These are phyloP conservation scores for Closterium sp. DNA, from an alignment of 139 green algal genomes.

Conservation along the genomic window DNA sequence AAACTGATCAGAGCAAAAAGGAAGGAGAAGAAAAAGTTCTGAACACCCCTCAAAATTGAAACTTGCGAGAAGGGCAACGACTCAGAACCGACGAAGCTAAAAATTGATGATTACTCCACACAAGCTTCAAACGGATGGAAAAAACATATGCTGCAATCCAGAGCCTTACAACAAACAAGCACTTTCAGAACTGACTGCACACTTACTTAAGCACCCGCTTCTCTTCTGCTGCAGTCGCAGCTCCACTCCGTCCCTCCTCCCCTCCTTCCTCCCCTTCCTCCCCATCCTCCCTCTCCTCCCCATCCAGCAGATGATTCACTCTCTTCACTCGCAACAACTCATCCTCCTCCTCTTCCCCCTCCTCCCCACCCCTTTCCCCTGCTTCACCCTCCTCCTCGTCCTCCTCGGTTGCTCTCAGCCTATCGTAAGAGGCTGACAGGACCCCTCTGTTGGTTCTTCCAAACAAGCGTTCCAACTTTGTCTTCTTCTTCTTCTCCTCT, in stretches of 20 bases:
- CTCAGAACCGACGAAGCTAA: too few relatives aligned
- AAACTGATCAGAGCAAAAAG: too few relatives aligned
- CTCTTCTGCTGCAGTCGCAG: background rate
- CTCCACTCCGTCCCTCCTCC: background rate
- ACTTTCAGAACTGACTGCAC: too few relatives aligned
- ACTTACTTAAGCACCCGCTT: background rate
- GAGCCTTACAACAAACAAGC: too few relatives aligned
- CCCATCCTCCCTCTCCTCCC: background rate
- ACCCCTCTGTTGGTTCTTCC: constrained; percentile 23
- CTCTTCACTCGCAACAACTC: constrained; percentile 26
- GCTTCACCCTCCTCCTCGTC: constrained; percentile 5
- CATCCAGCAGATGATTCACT: constrained; percentile 28
- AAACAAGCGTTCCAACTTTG: constrained; percentile 43
- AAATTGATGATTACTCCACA: too few relatives aligned
- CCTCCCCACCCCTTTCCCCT: background rate
- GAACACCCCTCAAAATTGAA: too few relatives aligned
- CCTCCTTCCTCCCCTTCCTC: background rate
- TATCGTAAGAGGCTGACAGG: constrained; percentile 25
- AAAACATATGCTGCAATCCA: too few relatives aligned
- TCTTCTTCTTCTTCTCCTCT: constrained; percentile 37
- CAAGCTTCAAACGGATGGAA: too few relatives aligned
- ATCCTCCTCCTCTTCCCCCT: constrained; percentile 20
- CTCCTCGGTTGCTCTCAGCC: constrained; percentile 25
- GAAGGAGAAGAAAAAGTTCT: too few relatives aligned
- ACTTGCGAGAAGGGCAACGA: too few relatives aligned